A percentile compares a stretch with the other conserved stretches of the same genome.
phyloP scores from a whole-genome alignment of 2,329 filamentous ascomycete genomes.

The Xylariaceae sp. region DNA sequence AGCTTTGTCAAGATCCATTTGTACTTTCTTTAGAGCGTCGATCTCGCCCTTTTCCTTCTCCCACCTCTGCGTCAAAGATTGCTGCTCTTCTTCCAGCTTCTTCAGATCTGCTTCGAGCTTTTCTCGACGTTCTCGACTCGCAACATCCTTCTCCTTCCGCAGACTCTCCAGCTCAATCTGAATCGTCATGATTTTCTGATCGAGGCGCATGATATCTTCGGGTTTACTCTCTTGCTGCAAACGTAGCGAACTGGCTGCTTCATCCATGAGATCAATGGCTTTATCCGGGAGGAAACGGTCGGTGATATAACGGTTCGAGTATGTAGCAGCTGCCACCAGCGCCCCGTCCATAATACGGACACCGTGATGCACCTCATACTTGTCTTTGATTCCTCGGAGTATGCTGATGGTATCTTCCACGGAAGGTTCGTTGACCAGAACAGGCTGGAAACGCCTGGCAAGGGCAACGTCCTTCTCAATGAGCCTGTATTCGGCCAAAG shows the following conservation, averaged over 20 bases:
- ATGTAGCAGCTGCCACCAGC: conserved; percentile 81
- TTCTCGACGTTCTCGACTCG: conserved; percentile 78
- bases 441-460: conserved; percentile 88
- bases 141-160: conserved; percentile 86
- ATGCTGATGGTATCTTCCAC: conserved; percentile 94
- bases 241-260: conserved; percentile 83
- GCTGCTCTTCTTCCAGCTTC: conserved; percentile 67
- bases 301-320: conserved; percentile 93
- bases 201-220: conserved; percentile 84
- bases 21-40: conserved; percentile 76
- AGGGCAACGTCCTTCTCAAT: conserved; percentile 96
- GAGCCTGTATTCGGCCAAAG: conserved; percentile 79
- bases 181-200: conserved; percentile 93
- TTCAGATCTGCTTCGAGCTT: conserved; percentile 75
- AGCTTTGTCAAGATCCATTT: conserved; percentile 82
- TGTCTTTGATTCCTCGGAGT: conserved; percentile 90
- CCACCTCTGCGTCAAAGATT: conserved; percentile 74
- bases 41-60: conserved; percentile 83
- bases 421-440: conserved; percentile 82
- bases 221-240: conserved; percentile 96
- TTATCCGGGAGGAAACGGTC: conserved; percentile 95
- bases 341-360: conserved; percentile 90
- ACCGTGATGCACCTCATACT: conserved; percentile 95
- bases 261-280: conserved; percentile 93
- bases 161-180: conserved; percentile 95